These are phyloP conservation scores for Lactarius deliciosus DNA, from an alignment of 768 basidiomycete genomes.

Conservation along the genomic window DNA sequence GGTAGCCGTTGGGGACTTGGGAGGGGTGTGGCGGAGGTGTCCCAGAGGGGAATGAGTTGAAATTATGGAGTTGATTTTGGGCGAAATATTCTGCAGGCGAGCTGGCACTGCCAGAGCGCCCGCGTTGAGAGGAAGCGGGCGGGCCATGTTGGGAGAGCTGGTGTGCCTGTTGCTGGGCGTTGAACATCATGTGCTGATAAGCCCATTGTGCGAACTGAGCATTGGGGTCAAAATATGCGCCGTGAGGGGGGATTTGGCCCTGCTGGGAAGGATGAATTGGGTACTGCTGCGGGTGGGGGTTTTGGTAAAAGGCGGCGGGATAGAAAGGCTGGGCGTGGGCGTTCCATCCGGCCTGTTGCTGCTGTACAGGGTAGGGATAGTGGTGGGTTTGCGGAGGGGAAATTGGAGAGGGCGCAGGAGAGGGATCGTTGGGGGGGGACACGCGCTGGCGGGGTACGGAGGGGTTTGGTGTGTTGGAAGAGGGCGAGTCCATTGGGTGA, in stretches of 20 bases:
- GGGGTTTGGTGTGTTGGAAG: conserved; percentile 39
- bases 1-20: conserved; percentile 46
- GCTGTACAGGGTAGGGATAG: conserved; percentile 71
- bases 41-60: conserved; percentile 66
- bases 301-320: conserved; percentile 69
- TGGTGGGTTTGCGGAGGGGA: conserved; percentile 42
- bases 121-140: conserved; percentile 44
- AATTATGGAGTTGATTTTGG: conserved; percentile 52
- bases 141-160: conserved; percentile 26
- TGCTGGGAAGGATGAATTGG: conserved; percentile 41
- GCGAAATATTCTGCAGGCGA: conserved; percentile 55
- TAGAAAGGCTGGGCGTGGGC: conserved; percentile 73
- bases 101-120: conserved; percentile 40
- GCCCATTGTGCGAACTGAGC: conserved; percentile 84
- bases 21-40: conserved; percentile 63
- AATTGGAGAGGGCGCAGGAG: conserved; percentile 36
- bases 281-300: conserved; percentile 61
- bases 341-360: conserved; percentile 71
- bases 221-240: conserved; percentile 74
- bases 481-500: conserved; percentile 56
- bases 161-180: conserved; percentile 39
- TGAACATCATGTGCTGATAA: conserved; percentile 90
- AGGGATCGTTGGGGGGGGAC: conserved; percentile 57
- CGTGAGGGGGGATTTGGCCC: conserved; percentile 47
- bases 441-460: conserved; percentile 54